phyloP scores from a whole-genome alignment of 2,329 filamentous ascomycete genomes.

The Sarocladiaceae sp. region DNA sequence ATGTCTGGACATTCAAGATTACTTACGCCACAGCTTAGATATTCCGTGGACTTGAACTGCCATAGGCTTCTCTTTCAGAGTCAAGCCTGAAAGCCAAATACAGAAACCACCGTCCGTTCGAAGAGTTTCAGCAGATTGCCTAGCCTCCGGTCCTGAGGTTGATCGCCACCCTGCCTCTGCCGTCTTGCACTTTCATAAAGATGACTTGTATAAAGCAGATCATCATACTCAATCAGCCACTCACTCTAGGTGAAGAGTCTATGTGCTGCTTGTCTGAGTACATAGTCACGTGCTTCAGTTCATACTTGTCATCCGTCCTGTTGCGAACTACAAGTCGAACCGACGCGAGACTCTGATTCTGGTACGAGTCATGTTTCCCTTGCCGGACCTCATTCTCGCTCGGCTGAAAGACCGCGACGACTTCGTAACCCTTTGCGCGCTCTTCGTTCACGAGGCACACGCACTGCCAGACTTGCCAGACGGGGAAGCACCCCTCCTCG shows the following conservation, averaged over 20 bases:
- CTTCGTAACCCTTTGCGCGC: neutral
- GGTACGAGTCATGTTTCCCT: neutral
- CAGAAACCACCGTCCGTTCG: too few relatives aligned
- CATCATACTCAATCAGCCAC: too few relatives aligned
- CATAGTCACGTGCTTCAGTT: neutral
- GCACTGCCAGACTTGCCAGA: neutral
- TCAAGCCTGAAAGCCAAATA: too few relatives aligned
- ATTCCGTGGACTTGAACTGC: too few relatives aligned
- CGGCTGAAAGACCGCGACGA: neutral
- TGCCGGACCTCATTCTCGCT: neutral
- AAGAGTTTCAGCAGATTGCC: too few relatives aligned
- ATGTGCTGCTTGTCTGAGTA: too few relatives aligned
- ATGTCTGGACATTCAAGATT: slow-evolving; percentile 28
- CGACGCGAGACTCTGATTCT: neutral
- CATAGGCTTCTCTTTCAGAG: too few relatives aligned
- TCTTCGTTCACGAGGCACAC: neutral
- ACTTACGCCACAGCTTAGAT: neutral
- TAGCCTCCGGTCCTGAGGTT: too few relatives aligned
- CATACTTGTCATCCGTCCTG: neutral
- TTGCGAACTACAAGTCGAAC: neutral
- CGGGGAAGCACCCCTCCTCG: neutral
- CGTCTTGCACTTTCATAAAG: too few relatives aligned
- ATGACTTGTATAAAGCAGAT: too few relatives aligned
- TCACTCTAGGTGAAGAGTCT: too few relatives aligned
- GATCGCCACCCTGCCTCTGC: too few relatives aligned